phyloP scores from a whole-genome alignment of 805 yeast genomes.

The Ascoidea tarda region DNA sequence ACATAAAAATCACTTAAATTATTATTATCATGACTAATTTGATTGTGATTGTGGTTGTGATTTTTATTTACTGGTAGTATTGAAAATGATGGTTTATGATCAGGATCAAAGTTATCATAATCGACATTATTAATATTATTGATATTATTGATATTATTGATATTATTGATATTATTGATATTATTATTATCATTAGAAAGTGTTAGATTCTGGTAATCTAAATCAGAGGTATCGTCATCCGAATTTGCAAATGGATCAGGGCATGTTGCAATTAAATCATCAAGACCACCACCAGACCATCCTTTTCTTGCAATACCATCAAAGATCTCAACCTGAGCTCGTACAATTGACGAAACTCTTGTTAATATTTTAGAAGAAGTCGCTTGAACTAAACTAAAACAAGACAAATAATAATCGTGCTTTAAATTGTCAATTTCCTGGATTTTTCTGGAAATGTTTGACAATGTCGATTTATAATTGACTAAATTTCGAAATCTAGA shows the following conservation, averaged over 20 bases:
- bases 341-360: conserved; percentile 46
- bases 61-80: no score
- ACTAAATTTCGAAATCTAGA: conserved; percentile 48
- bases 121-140: not conserved
- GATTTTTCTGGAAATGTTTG: conserved; percentile 55
- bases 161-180: not conserved
- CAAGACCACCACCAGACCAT: conserved; percentile 80
- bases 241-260: conserved; percentile 46
- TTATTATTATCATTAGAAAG: no score
- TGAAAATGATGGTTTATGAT: not conserved
- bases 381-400: conserved; percentile 46
- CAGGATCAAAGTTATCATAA: no score
- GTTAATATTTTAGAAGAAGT: conserved; percentile 40
- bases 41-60: not conserved
- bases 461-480: conserved; percentile 52
- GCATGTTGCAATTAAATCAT: conserved; percentile 44
- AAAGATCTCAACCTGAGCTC: conserved; percentile 70
- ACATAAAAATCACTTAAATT: no score
- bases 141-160: no score
- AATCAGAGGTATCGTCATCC: conserved; percentile 5
- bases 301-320: conserved; percentile 77
- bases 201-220: conserved; percentile 1
- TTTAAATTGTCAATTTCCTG: conserved; percentile 70
- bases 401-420: conserved; percentile 56
- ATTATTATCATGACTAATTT: no score